Evolutionary conservation across 108 stramenopile genomes (phyloP).

Genomic region (Mayamaea pseudoterrestris): DNA sequence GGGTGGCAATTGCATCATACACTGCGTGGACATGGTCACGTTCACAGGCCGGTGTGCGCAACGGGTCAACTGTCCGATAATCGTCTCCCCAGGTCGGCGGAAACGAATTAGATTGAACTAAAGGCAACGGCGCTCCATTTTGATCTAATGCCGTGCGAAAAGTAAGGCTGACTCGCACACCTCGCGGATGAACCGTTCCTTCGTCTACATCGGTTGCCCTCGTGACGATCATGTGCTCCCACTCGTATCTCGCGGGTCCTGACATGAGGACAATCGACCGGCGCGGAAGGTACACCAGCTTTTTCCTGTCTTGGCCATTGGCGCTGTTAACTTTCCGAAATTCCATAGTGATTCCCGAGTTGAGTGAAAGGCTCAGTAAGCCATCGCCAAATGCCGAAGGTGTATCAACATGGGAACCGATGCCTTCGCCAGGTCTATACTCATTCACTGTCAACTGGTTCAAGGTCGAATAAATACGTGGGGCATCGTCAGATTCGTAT

Average conservation of each 20-base stretch:
- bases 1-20: conserved; percentile 94
- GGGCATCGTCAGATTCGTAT: conserved; percentile 1
- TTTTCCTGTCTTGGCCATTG: conserved; percentile 7
- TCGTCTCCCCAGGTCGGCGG: conserved; percentile 42
- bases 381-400: conserved; percentile 80
- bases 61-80: not conserved
- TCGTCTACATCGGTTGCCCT: conserved; percentile 70
- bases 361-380: conserved; percentile 60
- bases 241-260: conserved; percentile 66
- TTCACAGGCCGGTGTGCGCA: conserved; percentile 77
- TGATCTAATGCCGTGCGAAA: conserved; percentile 57
- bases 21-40: conserved; percentile 89
- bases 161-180: conserved; percentile 68
- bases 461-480: conserved; percentile 22
- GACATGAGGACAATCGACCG: conserved; percentile 65
- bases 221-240: conserved; percentile 84
- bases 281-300: conserved; percentile 63
- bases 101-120: conserved; percentile 34
- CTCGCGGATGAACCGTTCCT: conserved; percentile 48
- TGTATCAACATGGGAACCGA: conserved; percentile 84
- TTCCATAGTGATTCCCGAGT: conserved; percentile 80
- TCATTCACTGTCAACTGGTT: conserved; percentile 84
- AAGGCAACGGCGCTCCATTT: conserved; percentile 32
- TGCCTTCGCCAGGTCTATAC: conserved; percentile 75
- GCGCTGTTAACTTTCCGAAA: conserved; percentile 40